phyloP scores from a whole-genome alignment of 768 basidiomycete species.

The Amanita inopinata region DNA sequence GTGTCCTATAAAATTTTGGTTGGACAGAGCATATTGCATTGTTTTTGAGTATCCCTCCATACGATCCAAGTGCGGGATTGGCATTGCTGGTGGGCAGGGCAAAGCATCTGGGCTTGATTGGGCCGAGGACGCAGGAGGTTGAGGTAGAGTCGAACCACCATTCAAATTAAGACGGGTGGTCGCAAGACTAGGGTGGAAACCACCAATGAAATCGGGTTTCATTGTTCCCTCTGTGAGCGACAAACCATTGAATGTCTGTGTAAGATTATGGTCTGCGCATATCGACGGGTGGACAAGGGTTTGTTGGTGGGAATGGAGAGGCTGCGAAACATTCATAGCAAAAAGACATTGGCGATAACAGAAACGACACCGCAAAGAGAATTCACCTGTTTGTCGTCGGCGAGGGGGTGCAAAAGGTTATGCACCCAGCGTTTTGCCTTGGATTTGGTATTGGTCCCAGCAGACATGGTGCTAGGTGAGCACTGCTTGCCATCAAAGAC shows the following conservation, averaged over 20 bases:
- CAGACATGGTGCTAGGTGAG: conserved; percentile 6
- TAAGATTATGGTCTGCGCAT: conserved; percentile 11
- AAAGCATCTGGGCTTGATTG: conserved; percentile 27
- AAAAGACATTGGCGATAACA: not conserved
- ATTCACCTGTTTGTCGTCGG: conserved; percentile 1
- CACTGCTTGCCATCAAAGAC: no score
- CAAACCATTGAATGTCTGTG: conserved; percentile 20
- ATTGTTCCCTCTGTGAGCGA: conserved; percentile 13
- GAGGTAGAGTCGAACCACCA: conserved; percentile 13
- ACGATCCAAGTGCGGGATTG: not conserved
- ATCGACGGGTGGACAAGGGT: not conserved
- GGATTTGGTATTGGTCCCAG: conserved; percentile 8
- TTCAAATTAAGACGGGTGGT: conserved; percentile 10
- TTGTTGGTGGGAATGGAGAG: not conserved
- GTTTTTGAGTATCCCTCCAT: conserved; percentile 25
- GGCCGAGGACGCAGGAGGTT: conserved; percentile 17
- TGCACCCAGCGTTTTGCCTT: conserved; percentile 11
- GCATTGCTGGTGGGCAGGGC: conserved; percentile 11
- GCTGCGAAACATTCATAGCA: not conserved
- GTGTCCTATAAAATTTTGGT: not conserved
- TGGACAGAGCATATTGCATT: conserved; percentile 29
- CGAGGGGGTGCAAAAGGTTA: not conserved
- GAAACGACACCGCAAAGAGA: not conserved
- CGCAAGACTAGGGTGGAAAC: conserved; percentile 28
- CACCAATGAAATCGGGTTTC: conserved; percentile 33